A percentile compares a stretch with the other conserved stretches of the same genome.
phyloP scores from a whole-genome alignment of 306 rosid species.

The Prinsepia uniflora region DNA sequence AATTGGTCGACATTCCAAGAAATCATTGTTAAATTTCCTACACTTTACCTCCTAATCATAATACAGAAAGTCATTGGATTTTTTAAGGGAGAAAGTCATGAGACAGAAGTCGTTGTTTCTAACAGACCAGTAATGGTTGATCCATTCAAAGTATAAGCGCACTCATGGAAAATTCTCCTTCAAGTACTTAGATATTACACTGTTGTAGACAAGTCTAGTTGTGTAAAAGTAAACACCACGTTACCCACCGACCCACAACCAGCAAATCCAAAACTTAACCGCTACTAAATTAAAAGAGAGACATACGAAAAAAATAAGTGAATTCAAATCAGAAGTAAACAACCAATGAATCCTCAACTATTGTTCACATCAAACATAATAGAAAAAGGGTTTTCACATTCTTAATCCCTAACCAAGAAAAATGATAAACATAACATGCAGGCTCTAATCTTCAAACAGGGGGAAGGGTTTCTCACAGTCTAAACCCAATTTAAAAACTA shows the following conservation, averaged over 20 bases:
- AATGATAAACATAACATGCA: neutral
- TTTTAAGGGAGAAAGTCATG: neutral
- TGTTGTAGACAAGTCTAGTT: neutral
- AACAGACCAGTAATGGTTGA: neutral
- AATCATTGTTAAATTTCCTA: neutral
- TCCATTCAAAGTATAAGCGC: neutral
- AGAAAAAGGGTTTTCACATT: neutral
- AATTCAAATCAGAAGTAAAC: neutral
- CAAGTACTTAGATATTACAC: neutral
- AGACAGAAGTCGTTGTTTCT: neutral
- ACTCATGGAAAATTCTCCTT: neutral
- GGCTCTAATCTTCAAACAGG: conserved; percentile 29
- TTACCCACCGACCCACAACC: neutral
- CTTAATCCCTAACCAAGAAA: neutral
- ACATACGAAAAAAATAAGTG: neutral
- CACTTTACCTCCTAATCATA: neutral
- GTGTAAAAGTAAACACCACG: neutral
- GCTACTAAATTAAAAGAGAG: neutral
- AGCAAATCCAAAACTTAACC: neutral
- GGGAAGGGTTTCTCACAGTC: neutral
- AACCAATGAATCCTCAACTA: neutral
- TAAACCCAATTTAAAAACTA: conserved; percentile 3
- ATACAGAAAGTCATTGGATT: neutral
- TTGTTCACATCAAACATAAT: neutral
- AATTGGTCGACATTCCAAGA: neutral